Conservation (phyloP, 2,329 filamentous ascomycete species). For the Thelonectria blattea region DNA sequence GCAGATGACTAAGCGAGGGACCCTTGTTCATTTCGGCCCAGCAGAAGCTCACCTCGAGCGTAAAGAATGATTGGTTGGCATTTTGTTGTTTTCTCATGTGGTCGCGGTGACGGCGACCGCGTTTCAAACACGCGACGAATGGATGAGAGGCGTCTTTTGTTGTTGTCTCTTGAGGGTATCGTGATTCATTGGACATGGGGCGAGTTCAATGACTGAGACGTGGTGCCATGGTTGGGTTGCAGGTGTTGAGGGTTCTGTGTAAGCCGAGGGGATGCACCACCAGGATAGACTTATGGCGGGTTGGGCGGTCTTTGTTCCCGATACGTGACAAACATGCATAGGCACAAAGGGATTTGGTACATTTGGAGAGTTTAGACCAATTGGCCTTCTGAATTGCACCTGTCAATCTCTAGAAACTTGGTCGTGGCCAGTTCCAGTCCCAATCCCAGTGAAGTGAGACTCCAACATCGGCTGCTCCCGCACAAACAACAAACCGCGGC, state of each 20-base stretch:
- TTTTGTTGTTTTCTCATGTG: not conserved
- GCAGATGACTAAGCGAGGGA: constrained; percentile 13
- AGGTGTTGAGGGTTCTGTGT: not conserved
- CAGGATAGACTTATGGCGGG: not conserved
- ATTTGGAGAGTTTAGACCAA: not conserved
- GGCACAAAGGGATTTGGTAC: not conserved
- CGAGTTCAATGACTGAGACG: not conserved
- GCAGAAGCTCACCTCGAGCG: not conserved
- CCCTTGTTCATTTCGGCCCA: not conserved
- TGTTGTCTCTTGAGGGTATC: not conserved
- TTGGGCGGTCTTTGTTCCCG: not conserved
- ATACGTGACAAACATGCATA: not conserved
- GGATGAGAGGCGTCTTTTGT: not conserved
- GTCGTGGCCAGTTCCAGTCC: too few relatives aligned
- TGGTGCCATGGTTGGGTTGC: not conserved
- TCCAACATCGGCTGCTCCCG: not conserved
- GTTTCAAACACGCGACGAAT: constrained; percentile 6
- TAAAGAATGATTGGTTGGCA: constrained; percentile 13
- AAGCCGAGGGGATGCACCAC: not conserved
- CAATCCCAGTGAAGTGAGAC: not conserved
- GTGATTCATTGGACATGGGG: not conserved
- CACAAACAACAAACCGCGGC: not conserved
- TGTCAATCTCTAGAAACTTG: not conserved
- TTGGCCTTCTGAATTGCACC: not conserved
- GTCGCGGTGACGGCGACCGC: constrained; percentile 14